Conservation (phyloP, 441 rosid genomes). For the Jatropha podagrica region DNA sequence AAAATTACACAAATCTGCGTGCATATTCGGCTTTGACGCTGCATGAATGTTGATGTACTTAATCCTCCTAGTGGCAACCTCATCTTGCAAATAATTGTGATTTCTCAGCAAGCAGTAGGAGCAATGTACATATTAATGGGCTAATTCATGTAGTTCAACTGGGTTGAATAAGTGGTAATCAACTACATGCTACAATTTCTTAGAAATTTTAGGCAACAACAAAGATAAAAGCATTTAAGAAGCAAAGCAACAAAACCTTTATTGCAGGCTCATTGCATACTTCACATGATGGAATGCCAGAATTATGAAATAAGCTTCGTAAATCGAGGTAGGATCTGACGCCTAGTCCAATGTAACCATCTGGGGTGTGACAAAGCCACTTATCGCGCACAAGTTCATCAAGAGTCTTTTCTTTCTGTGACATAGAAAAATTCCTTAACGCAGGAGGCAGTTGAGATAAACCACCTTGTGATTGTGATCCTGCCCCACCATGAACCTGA, state of each 20-base stretch:
- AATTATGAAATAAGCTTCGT: slow-evolving; percentile 71
- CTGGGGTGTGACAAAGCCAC: slow-evolving; percentile 66
- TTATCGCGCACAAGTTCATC: slow-evolving; percentile 62
- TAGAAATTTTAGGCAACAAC: background rate
- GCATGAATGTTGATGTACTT: background rate
- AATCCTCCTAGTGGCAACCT: background rate
- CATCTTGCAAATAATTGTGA: background rate
- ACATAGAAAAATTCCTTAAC: slow-evolving; percentile 72
- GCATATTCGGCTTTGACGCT: background rate
- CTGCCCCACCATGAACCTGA: slow-evolving; percentile 47
- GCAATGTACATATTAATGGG: background rate
- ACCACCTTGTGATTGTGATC: slow-evolving; percentile 40
- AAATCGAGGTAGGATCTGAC: slow-evolving; percentile 79
- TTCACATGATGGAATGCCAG: slow-evolving; percentile 72
- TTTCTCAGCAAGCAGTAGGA: background rate
- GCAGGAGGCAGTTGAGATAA: slow-evolving; percentile 59
- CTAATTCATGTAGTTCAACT: background rate
- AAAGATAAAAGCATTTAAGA: background rate
- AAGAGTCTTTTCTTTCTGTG: slow-evolving; percentile 80
- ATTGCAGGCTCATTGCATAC: slow-evolving; percentile 89
- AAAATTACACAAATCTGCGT: background rate
- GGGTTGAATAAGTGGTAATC: background rate
- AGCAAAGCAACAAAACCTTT: slow-evolving; percentile 52
- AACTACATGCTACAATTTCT: slow-evolving; percentile 1
- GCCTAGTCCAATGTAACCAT: slow-evolving; percentile 74